These are phyloP conservation scores for Phoenix dactylifera DNA, from an alignment of 176 grass and related monocot species.

Conservation along the genomic window DNA sequence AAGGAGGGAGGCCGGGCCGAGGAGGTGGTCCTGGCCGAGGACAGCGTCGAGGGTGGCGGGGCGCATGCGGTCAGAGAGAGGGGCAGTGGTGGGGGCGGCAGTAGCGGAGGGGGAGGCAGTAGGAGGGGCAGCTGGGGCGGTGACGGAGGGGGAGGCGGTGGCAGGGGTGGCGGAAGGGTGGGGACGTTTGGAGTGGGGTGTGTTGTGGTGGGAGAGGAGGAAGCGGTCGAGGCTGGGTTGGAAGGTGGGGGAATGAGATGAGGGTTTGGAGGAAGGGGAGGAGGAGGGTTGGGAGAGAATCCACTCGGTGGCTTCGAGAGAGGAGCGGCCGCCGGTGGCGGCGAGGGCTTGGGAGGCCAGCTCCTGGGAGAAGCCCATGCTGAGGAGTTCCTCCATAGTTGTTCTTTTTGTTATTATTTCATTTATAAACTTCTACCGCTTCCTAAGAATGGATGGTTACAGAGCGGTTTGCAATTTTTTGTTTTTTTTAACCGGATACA, in stretches of 20 bases:
- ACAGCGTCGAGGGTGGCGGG: slow-evolving; percentile 23
- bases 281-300: slow-evolving; percentile 26
- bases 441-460: too few relatives aligned
- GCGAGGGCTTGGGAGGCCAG: slow-evolving; percentile 30
- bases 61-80: slow-evolving; percentile 33
- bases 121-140: background rate
- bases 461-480: too few relatives aligned
- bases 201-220: background rate
- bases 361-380: slow-evolving; percentile 44
- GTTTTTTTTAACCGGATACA: too few relatives aligned
- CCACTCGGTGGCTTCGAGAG: slow-evolving; percentile 27
- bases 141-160: background rate
- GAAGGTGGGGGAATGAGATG: slow-evolving; percentile 4
- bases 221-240: slow-evolving; percentile 12
- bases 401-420: too few relatives aligned
- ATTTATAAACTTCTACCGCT: too few relatives aligned
- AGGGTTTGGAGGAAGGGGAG: background rate
- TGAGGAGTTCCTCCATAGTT: slow-evolving; percentile 32
- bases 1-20: slow-evolving; percentile 25
- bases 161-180: background rate
- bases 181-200: too few relatives aligned
- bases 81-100: background rate
- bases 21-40: slow-evolving; percentile 37
- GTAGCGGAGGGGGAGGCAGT: background rate
- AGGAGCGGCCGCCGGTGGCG: slow-evolving; percentile 23